Evolutionary conservation across 1,139 yeast species (phyloP).

Genomic region (Saccharomyces uvarum): DNA sequence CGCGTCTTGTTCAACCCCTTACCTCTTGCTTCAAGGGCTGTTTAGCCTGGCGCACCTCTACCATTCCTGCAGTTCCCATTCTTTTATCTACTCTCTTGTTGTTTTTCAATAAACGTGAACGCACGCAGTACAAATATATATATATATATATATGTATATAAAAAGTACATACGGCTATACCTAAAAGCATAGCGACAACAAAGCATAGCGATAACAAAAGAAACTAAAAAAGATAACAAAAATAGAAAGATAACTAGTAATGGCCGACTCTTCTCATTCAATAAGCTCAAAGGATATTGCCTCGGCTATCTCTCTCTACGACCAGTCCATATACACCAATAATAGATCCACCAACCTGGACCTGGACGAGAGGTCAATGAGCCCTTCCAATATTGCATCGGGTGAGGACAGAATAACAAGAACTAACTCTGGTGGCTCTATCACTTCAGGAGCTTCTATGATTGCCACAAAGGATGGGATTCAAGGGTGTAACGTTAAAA

Average conservation of each 20-base stretch:
- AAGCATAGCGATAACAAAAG: neutral
- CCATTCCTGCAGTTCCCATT: neutral
- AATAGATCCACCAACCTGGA: neutral
- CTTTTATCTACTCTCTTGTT: neutral
- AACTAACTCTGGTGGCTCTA: conserved; percentile 53
- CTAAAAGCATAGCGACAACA: neutral
- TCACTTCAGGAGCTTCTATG: conserved; percentile 41
- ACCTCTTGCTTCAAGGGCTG: neutral
- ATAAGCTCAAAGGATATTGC: conserved; percentile 19
- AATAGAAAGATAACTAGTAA: neutral
- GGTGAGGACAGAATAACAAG: conserved; percentile 33
- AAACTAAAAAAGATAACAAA: neutral
- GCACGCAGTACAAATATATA: neutral
- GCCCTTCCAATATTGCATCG: conserved; percentile 13
- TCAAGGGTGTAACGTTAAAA: conserved; percentile 53
- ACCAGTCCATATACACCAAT: conserved; percentile 11
- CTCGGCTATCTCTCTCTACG: conserved; percentile 19
- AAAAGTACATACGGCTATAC: neutral
- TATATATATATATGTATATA: neutral
- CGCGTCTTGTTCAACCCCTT: neutral
- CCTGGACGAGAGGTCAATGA: neutral
- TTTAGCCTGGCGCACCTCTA: neutral
- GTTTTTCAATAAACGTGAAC: neutral
- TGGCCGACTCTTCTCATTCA: conserved; percentile 16
- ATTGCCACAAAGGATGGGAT: conserved; percentile 70